Percentiles rank a stretch among this genome's conserved stretches.
Conservation (phyloP, 2,329 filamentous ascomycete genomes). For the Talaromyces sp. region DNA sequence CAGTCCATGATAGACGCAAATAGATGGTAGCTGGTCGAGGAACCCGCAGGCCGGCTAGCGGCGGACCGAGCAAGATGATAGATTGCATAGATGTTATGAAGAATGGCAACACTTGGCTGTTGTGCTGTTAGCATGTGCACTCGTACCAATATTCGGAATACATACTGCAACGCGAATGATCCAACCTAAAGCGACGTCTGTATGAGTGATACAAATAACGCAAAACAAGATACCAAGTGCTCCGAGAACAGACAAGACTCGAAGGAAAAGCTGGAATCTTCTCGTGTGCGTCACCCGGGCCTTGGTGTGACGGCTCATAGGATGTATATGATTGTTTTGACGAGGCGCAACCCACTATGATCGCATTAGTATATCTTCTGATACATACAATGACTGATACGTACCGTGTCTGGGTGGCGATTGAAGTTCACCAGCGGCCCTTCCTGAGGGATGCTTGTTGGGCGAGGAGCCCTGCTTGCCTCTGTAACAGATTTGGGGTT, state of each 20-base stretch:
- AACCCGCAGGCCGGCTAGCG: constrained; percentile 68
- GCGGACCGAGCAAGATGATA: constrained; percentile 74
- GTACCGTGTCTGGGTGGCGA: constrained; percentile 72
- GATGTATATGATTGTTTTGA: constrained; percentile 59
- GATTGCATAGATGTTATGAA: constrained; percentile 72
- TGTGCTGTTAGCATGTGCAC: neutral
- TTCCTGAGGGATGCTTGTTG: constrained; percentile 60
- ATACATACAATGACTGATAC: neutral
- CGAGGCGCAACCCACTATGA: constrained; percentile 53
- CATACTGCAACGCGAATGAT: constrained; percentile 73
- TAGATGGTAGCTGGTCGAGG: constrained; percentile 82
- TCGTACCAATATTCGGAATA: constrained; percentile 14
- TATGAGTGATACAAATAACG: constrained; percentile 71
- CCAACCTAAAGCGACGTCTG: constrained; percentile 65
- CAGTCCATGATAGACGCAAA: constrained; percentile 74
- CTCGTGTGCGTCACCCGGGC: constrained; percentile 66
- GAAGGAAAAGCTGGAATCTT: constrained; percentile 64
- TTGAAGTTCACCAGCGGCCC: constrained; percentile 81
- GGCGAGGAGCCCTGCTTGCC: constrained; percentile 67
- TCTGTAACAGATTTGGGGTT: constrained; percentile 84
- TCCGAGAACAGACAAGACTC: constrained; percentile 64
- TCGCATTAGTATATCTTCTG: neutral
- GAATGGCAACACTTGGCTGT: constrained; percentile 72
- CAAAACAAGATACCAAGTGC: constrained; percentile 70
- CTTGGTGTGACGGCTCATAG: constrained; percentile 70